Conservation (phyloP, 2,329 filamentous ascomycete genomes). For the Fusarium sp. region DNA sequence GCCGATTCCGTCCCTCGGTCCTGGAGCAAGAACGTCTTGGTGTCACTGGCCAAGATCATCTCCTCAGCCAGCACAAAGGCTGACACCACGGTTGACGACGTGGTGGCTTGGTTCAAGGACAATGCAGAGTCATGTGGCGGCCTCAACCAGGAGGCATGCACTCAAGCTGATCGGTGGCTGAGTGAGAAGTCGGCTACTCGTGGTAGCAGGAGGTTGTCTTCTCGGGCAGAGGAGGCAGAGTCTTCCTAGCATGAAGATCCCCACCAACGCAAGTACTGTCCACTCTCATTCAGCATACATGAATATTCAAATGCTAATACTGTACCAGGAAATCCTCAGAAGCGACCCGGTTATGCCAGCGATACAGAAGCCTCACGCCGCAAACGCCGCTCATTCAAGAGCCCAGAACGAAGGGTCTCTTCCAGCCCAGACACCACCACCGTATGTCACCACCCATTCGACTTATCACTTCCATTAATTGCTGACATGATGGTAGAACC, state of each 20-base stretch:
- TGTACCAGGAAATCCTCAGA: not conserved
- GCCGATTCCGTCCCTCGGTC: not conserved
- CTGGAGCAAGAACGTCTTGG: not conserved
- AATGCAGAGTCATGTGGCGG: not conserved
- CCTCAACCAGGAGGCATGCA: not conserved
- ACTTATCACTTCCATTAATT: not conserved
- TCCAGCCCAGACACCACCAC: not conserved
- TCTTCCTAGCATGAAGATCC: not conserved
- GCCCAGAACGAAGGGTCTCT: not conserved
- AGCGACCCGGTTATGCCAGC: not conserved
- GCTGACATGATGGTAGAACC: not conserved
- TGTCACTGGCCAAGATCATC: not conserved
- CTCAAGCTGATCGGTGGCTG: not conserved
- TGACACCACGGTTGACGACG: not conserved
- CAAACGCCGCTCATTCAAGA: not conserved
- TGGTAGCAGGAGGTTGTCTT: not conserved
- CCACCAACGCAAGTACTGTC: not conserved
- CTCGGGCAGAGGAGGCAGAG: not conserved
- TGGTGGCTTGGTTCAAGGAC: not conserved
- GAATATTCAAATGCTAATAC: not conserved
- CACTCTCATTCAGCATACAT: not conserved
- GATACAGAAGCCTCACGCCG: not conserved
- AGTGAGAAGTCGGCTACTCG: not conserved
- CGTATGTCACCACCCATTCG: not conserved
- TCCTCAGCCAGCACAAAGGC: not conserved